Evolutionary conservation across 495 filamentous ascomycete genomes (phyloP), one percentile per base, ranked within the genome.

Genomic region (Pseudomonodictys pantanalensis): DNA sequence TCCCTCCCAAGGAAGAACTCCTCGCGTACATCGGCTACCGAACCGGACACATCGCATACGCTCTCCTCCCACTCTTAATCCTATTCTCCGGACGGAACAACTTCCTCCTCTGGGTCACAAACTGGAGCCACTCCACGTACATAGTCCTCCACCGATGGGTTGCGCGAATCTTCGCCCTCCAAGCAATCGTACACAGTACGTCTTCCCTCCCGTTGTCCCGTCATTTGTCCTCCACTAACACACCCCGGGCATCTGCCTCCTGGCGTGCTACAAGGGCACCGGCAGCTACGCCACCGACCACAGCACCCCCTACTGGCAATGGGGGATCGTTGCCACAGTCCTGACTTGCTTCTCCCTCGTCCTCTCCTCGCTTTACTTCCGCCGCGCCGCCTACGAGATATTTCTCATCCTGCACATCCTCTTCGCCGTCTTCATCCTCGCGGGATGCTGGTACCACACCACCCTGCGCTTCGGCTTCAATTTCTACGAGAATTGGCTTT

Each of bases 101-200:
- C 62, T 22, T 79, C 11, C 72, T 81, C 1, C 66, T 79, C 4
- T 75, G 68, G 66, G 30, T 78, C 2, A 78, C 77, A 2, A 71
- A 77, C 60, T 80, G 77, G 78, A 67, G 69, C 8, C 72, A 78
- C 48, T 66, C 68, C 10, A 81, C 78, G 0, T 81, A 67, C 49
- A 12, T 78, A 6, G 56, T 79, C 0, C 60, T 79, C 0, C 78
- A 81, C 54, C 76, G 76, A n/a, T 81, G 76, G 76, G 65, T 78
- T 2, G 78, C 75, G 10, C 60, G 69, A 10, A 45, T 81, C 18
- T 72, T 63, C 43, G 55, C 68, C 5, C 1, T 78, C 7, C 78
- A 3, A 76, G 75, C 8, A 70, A 76, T 58, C 78, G 76, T 76
- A 66, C 69, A 8, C 71, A 77, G 49, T 65, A 67, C 9, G 79